Conservation (phyloP, 352 stramenopile genomes). For the Phytophthora vignae region DNA sequence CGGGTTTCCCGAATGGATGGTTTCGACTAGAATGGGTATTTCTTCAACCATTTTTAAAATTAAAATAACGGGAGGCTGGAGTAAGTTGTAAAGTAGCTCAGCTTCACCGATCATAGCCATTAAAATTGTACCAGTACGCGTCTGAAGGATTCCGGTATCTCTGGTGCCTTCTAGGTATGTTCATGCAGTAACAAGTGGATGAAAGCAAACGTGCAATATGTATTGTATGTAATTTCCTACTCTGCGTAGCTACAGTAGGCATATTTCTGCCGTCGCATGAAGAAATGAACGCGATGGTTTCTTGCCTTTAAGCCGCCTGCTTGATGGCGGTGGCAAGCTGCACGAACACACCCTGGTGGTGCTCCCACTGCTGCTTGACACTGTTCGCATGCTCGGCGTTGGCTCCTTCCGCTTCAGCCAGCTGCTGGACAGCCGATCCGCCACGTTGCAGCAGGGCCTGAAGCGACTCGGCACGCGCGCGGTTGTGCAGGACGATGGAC, state of each 20-base stretch:
- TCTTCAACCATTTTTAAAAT: too few species aligned
- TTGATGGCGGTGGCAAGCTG: slow-evolving; percentile 83
- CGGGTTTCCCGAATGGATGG: too few species aligned
- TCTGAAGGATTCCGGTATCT: too few species aligned
- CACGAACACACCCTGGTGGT: slow-evolving; percentile 75
- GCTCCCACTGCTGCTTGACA: slow-evolving; percentile 72
- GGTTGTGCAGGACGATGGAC: slow-evolving; percentile 78
- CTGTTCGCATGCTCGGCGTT: slow-evolving; percentile 33
- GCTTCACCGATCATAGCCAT: too few species aligned
- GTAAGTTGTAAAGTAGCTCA: too few species aligned
- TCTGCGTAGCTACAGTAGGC: slow-evolving; percentile 1
- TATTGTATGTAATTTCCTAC: slow-evolving; percentile 23
- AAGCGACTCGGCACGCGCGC: slow-evolving; percentile 70
- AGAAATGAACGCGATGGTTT: slow-evolving; percentile 20
- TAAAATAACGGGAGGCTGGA: too few species aligned
- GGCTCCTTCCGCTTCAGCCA: slow-evolving; percentile 37
- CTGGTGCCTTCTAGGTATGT: too few species aligned
- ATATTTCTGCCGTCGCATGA: slow-evolving; percentile 18
- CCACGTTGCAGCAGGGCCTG: slow-evolving; percentile 82
- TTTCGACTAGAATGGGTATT: too few species aligned
- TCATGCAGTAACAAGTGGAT: background rate
- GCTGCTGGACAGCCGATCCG: slow-evolving; percentile 57
- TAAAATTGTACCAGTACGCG: too few species aligned
- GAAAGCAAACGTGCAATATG: slow-evolving; percentile 28
- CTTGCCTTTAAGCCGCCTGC: slow-evolving; percentile 49